Evolutionary conservation across 306 rosid species (phyloP).

Genomic region (Dryas drummondii): DNA sequence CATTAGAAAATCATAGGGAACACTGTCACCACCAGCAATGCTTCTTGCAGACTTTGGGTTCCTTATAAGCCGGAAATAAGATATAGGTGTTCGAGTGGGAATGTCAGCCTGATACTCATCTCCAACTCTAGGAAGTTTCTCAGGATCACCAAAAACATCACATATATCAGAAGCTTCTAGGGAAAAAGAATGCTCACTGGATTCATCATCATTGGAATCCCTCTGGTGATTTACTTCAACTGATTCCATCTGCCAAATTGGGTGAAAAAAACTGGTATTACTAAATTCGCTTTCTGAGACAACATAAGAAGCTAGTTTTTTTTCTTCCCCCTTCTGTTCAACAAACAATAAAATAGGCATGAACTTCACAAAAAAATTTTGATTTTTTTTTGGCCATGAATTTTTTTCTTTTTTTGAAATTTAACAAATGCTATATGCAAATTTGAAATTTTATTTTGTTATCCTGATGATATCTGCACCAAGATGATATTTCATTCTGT

Average conservation of each 20-base stretch:
- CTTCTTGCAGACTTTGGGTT: slow-evolving; percentile 22
- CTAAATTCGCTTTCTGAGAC: background rate
- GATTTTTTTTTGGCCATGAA: background rate
- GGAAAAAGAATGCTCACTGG: slow-evolving; percentile 42
- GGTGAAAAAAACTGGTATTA: background rate
- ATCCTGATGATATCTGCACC: background rate
- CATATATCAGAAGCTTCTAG: slow-evolving; percentile 42
- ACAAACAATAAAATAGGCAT: background rate
- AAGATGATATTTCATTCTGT: background rate
- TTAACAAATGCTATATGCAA: background rate
- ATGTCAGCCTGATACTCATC: slow-evolving; percentile 61
- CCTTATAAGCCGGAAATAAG: slow-evolving; percentile 31
- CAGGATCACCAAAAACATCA: slow-evolving; percentile 54
- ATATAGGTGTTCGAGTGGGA: slow-evolving; percentile 41
- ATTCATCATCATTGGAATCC: slow-evolving; percentile 36
- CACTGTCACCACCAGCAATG: background rate
- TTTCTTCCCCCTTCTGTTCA: background rate
- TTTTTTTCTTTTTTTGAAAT: background rate
- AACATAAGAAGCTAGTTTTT: background rate
- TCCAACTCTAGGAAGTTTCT: slow-evolving; percentile 64
- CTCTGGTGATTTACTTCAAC: slow-evolving; percentile 33
- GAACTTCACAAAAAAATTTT: background rate
- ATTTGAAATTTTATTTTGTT: background rate
- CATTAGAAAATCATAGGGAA: slow-evolving; percentile 36
- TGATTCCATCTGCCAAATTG: slow-evolving; percentile 46